phyloP scores from a whole-genome alignment of 2,329 filamentous ascomycete species.

The Penicillium concentricum region DNA sequence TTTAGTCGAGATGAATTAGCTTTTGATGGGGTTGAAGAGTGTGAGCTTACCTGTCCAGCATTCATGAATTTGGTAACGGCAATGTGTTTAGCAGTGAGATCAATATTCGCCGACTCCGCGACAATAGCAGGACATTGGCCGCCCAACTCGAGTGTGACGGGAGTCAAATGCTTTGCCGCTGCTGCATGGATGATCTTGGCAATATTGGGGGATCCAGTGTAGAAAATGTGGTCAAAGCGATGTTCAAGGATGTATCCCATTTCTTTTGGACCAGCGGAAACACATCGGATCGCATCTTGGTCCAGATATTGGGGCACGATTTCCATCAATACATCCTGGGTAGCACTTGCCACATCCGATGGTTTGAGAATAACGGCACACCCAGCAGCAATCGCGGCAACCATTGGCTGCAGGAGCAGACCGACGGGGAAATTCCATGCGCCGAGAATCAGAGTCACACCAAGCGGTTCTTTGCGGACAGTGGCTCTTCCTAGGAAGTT shows the following conservation, averaged over 20 bases:
- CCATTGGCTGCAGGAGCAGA: slow-evolving; percentile 39
- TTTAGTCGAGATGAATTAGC: neutral
- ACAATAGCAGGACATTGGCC: slow-evolving; percentile 49
- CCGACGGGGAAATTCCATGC: slow-evolving; percentile 51
- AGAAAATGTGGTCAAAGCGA: slow-evolving; percentile 49
- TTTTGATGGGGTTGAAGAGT: neutral
- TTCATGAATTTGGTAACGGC: slow-evolving; percentile 46
- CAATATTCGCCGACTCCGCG: slow-evolving; percentile 41
- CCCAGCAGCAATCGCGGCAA: slow-evolving; percentile 48
- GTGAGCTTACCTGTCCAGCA: slow-evolving; percentile 37
- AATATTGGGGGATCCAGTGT: slow-evolving; percentile 44
- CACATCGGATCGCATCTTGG: slow-evolving; percentile 34
- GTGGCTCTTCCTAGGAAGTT: slow-evolving; percentile 32
- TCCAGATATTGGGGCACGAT: slow-evolving; percentile 48
- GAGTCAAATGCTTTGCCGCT: slow-evolving; percentile 49
- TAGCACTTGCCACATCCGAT: slow-evolving; percentile 39
- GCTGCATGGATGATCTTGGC: slow-evolving; percentile 41
- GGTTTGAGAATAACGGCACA: slow-evolving; percentile 47
- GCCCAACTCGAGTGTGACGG: slow-evolving; percentile 47
- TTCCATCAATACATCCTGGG: slow-evolving; percentile 40
- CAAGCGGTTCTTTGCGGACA: slow-evolving; percentile 46
- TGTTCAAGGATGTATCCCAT: slow-evolving; percentile 39
- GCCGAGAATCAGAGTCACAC: slow-evolving; percentile 47
- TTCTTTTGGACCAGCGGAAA: slow-evolving; percentile 40
- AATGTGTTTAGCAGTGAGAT: slow-evolving; percentile 46